Evolutionary conservation across 805 yeast genomes (phyloP).

Genomic region (Myxozyma vanderwaltii): DNA sequence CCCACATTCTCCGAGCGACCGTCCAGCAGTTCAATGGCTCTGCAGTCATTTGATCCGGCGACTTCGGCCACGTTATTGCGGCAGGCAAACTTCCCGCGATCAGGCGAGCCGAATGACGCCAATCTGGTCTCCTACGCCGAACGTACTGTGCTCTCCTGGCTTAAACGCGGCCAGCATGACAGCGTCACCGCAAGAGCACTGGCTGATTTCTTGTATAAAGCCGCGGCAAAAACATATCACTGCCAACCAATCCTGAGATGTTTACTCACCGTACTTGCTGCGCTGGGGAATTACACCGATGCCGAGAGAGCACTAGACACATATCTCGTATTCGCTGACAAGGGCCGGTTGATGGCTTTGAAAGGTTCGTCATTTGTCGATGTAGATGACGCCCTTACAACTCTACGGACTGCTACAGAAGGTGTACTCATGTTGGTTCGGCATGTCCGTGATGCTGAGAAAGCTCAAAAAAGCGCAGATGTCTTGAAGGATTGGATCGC

Average conservation of each 20-base stretch:
- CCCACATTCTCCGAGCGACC: neutral
- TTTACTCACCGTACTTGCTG: conserved; percentile 19
- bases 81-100: conserved; percentile 26
- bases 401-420: conserved; percentile 15
- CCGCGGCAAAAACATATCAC: conserved; percentile 32
- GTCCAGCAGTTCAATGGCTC: conserved; percentile 1
- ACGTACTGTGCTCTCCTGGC: conserved; percentile 20
- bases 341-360: conserved; percentile 26
- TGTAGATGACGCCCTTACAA: conserved; percentile 21
- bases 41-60: conserved; percentile 29
- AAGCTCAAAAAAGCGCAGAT: conserved; percentile 20
- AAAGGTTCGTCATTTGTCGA: conserved; percentile 27
- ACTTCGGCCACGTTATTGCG: conserved; percentile 22
- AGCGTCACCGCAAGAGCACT: conserved; percentile 25
- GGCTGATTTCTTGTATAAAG: conserved; percentile 30
- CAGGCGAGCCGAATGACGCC: conserved; percentile 31
- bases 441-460: conserved; percentile 14
- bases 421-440: conserved; percentile 29
- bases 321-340: conserved; percentile 27
- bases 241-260: conserved; percentile 28
- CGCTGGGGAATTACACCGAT: conserved; percentile 27
- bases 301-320: conserved; percentile 26
- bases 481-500: conserved; percentile 24
- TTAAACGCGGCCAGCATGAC: conserved; percentile 22
- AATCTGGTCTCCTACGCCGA: conserved; percentile 26